Base-by-base conservation (phyloP, 148 eudicot genomes). In the Nepenthes mirabilis region DNA sequence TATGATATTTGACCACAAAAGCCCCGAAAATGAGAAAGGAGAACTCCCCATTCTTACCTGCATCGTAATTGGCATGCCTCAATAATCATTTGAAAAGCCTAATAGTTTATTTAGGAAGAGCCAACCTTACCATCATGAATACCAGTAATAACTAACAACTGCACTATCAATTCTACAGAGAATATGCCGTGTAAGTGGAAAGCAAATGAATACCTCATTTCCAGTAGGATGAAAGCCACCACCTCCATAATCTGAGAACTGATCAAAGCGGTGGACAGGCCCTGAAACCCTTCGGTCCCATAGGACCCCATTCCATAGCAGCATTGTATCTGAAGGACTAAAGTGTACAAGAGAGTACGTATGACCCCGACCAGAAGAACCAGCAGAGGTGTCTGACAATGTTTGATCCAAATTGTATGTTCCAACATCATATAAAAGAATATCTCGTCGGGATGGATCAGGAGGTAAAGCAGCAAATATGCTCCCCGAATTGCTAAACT, bases 211-310 rank as follows among this genome's bases (percentile, higher is more conserved):
- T 83, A 93, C 99, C 97, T 93, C 99, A 60, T 93, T 93, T 56
- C 99, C 99, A 75, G 99, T 91, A 63, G 99, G 99, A 82, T 89
- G 99, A 66, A 93, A 93, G 34, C 96, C 99, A 2, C 97, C 95
- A 12, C 99, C 99, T 14, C 99, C 99, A 69, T 88, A 93, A 59
- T 89, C 99, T 10, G 95, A 82, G 64, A 88, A 84, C 65, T 88
- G 96, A 62, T 93, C 95, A 75, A 93, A 89, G 43, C 88, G 87
- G 74, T 84, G 91, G 56, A 84, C 74, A 13, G 82, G 83, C 35
- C 78, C 78, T 14, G 85, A 61, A 63, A 48, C 79, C 49, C 97
- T 78, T 43, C 76, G 79, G 68, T 93, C 99, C 99, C 99, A 93
- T 57, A 93, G 68, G 61, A 93, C 86, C 34, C 99, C 99, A 72